Evolutionary conservation across 768 basidiomycete species (phyloP).

Genomic region (Auricularia cornea): DNA sequence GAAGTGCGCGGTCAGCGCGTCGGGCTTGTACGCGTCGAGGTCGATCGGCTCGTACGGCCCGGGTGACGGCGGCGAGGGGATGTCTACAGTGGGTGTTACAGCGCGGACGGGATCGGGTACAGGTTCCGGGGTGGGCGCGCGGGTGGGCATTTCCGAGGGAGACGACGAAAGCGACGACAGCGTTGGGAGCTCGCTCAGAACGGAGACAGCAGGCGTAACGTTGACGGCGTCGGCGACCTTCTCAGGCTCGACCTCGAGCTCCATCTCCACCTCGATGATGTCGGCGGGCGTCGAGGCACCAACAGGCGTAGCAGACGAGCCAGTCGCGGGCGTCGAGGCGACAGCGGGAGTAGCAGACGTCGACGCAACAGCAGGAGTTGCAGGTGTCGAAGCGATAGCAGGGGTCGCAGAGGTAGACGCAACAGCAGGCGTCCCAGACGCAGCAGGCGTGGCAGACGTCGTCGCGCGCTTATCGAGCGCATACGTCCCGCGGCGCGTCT

Average conservation of each 20-base stretch:
- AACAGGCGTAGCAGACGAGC: background rate
- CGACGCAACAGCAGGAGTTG: background rate
- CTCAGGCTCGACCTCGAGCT: slow-evolving; percentile 43
- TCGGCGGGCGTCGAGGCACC: too few species aligned
- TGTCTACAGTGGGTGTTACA: slow-evolving; percentile 19
- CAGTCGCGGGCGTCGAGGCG: too few species aligned
- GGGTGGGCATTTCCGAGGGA: slow-evolving; percentile 22
- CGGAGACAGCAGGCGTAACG: slow-evolving; percentile 29
- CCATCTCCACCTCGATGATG: slow-evolving; percentile 44
- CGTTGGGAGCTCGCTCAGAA: slow-evolving; percentile 12
- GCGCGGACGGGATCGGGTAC: slow-evolving; percentile 22
- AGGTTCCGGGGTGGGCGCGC: slow-evolving; percentile 36
- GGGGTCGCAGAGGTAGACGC: background rate
- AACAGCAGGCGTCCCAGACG: background rate
- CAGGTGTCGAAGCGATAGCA: background rate
- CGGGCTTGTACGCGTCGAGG: background rate
- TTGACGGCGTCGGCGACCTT: slow-evolving; percentile 38
- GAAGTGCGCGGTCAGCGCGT: background rate
- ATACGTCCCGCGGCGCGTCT: slow-evolving; percentile 77
- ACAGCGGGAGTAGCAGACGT: background rate
- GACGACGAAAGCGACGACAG: slow-evolving; percentile 21
- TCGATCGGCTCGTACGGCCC: background rate
- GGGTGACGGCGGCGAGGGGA: background rate
- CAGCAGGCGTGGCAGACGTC: background rate
- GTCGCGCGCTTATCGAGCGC: slow-evolving; percentile 31